Evolutionary conservation across 73 alveolate genomes (phyloP), one percentile per base, ranked within the genome.

Genomic region (Symbiodinium natans): DNA sequence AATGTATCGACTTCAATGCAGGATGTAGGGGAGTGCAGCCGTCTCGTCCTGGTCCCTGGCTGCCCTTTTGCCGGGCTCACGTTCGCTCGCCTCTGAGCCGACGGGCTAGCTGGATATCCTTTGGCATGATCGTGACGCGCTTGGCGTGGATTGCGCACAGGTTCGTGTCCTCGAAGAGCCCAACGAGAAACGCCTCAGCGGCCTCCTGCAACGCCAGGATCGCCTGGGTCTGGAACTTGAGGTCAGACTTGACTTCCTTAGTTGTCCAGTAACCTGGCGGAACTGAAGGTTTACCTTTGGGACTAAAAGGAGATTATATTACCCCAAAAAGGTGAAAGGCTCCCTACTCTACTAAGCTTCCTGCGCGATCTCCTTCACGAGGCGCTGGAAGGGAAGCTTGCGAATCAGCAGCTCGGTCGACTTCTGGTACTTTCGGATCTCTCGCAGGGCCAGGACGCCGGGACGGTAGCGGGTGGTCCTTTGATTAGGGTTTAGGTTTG

Each of bases 91-190:
- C 77, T 63, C 77, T 21, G 36, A 63, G 34, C 36, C 77, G 77
- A 7, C 77, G 77, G 77, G 77, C 77, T 15, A 63, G 77, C 77
- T 63, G 77, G 77, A 63, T 63, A 34, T 63, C 77, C 99, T 99
- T 99, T 41, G 99, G 99, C 99, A 99, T 99, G 94, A 99, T 99
- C 52, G 99, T 99, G 73, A 99, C 99, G 97, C 99, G 99, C 99
- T 99, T 99, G 48, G 99, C 99, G 94, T 99, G 99, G 99, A 99
- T 99, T 92, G 99, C 99, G 99, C 99, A 99, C 59, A 99, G 92
- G 99, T 99, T 99, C 48, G 99, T 99, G 99, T 98, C 99, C 86
- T 99, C 99, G 93, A 99, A 99, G 90, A 99, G 96, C n/a, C 99
- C 99, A 31, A 99, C 99, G 33, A 99, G 89, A 82, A 99, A 99